Evolutionary conservation across 768 basidiomycete species (phyloP).

Genomic region (Strobilomyces confusus): DNA sequence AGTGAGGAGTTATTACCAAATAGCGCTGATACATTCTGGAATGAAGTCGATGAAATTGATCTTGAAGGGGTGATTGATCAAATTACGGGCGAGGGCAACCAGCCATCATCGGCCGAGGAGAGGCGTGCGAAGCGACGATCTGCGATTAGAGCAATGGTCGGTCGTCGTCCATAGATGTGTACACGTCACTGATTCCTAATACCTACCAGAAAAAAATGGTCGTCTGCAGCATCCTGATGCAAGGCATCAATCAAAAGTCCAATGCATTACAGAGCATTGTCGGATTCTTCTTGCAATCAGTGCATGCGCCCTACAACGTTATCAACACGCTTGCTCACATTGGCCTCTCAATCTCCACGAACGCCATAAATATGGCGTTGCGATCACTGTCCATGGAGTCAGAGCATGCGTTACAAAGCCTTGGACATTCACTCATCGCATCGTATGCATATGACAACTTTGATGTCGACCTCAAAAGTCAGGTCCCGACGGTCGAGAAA

Average conservation of each 20-base stretch:
- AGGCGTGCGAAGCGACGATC: too few relatives aligned
- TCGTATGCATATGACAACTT: not conserved
- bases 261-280: not conserved
- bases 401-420: not conserved
- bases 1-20: too few relatives aligned
- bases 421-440: not conserved
- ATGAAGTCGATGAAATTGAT: too few relatives aligned
- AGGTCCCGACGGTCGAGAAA: not conserved
- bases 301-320: not conserved
- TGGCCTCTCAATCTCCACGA: not conserved
- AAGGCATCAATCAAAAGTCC: not conserved
- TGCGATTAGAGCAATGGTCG: not conserved
- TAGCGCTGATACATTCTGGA: too few relatives aligned
- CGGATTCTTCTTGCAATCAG: not conserved
- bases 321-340: not conserved
- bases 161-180: too few relatives aligned
- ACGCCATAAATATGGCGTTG: not conserved
- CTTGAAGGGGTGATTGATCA: too few relatives aligned
- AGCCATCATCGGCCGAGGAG: too few relatives aligned
- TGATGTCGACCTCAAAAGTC: not conserved
- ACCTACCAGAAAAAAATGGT: not conserved
- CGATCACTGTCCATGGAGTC: not conserved
- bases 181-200: not conserved
- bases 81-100: too few relatives aligned
- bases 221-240: not conserved